phyloP scores from a whole-genome alignment of 768 basidiomycete genomes.

The Leccinum truebloodii region DNA sequence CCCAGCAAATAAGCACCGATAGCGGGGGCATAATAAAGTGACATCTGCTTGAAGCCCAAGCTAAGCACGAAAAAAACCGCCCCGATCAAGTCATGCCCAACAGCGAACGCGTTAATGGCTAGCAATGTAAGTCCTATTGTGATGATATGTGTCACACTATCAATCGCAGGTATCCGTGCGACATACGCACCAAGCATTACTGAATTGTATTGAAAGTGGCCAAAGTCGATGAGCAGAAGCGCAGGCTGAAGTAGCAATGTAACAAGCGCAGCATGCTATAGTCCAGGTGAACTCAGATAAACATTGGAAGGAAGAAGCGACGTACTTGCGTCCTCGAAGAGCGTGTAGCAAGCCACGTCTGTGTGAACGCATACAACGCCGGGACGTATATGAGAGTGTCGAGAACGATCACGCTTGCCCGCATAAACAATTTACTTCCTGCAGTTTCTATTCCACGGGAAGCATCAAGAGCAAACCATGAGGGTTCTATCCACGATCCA shows the following conservation, averaged over 20 bases:
- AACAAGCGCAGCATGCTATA: conserved; percentile 55
- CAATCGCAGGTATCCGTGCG: conserved; percentile 17
- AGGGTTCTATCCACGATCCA: conserved; percentile 49
- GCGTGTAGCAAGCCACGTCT: conserved; percentile 64
- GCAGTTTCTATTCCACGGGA: conserved; percentile 75
- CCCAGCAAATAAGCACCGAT: conserved; percentile 89
- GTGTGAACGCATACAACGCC: conserved; percentile 66
- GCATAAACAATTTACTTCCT: conserved; percentile 76
- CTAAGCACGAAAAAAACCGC: conserved; percentile 82
- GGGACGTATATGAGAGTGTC: conserved; percentile 78
- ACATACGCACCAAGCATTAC: conserved; percentile 80
- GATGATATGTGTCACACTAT: not conserved
- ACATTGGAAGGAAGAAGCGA: not conserved
- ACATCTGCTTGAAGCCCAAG: conserved; percentile 95
- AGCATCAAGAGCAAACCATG: conserved; percentile 69
- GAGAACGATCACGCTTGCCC: conserved; percentile 64
- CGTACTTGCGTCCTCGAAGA: conserved; percentile 80
- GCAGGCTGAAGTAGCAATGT: conserved; percentile 82
- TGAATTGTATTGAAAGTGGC: conserved; percentile 96
- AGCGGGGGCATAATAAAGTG: conserved; percentile 89
- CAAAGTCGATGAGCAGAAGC: conserved; percentile 82
- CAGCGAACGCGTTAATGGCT: conserved; percentile 68
- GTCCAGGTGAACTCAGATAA: conserved; percentile 3
- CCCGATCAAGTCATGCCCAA: conserved; percentile 69
- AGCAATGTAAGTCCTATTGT: conserved; percentile 64